Evolutionary conservation across 257 asterid genomes (phyloP).

Genomic region (Nicotiana attenuata): DNA sequence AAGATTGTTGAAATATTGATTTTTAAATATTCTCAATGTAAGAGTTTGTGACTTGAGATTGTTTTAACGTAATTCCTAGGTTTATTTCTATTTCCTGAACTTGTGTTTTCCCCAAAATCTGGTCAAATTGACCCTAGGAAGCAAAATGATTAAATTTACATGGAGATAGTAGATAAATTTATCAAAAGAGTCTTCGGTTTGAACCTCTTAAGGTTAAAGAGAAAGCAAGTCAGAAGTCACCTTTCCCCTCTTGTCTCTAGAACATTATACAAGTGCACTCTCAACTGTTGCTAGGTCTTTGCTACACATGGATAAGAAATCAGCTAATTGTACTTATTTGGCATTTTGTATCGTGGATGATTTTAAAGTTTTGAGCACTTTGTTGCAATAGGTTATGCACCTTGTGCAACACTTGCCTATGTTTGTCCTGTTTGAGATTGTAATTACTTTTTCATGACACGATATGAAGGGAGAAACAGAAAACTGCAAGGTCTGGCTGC

Average conservation of each 20-base stretch:
- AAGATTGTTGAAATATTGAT: neutral
- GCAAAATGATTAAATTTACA: neutral
- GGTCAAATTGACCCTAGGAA: neutral
- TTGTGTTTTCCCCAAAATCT: neutral
- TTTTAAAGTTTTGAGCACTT: neutral
- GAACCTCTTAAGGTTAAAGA: neutral
- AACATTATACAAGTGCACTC: neutral
- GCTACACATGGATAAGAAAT: neutral
- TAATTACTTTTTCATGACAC: constrained; percentile 7
- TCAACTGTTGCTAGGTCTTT: neutral
- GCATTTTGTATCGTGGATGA: neutral
- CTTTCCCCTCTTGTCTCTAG: neutral
- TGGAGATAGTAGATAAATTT: neutral
- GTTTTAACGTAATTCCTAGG: neutral
- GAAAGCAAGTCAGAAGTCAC: neutral
- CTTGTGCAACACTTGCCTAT: neutral
- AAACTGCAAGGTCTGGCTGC: constrained; percentile 86
- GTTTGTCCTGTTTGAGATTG: constrained; percentile 1
- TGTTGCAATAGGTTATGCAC: constrained; percentile 10
- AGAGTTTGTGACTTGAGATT: neutral
- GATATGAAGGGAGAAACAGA: constrained; percentile 73
- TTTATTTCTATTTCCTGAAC: neutral
- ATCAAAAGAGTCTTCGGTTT: neutral
- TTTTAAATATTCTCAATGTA: neutral
- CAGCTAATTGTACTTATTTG: neutral